Conservation (phyloP, 352 stramenopile species). For the Peronosclerospora sorghi region DNA sequence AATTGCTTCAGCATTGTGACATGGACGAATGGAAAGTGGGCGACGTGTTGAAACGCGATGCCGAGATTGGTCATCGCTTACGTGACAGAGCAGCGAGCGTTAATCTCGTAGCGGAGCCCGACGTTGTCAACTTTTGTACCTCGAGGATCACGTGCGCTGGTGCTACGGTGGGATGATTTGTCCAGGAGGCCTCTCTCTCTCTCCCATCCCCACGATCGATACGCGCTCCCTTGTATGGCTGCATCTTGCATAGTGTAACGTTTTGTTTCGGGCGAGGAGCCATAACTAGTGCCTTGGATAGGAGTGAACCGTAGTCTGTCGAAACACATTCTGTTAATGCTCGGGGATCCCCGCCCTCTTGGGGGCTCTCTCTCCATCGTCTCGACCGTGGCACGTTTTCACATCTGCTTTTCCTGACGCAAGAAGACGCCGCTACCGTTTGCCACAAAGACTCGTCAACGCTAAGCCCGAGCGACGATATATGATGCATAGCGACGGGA, state of each 20-base stretch:
- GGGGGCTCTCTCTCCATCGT: no score
- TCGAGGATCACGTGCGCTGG: no score
- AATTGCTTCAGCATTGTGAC: slow-evolving; percentile 19
- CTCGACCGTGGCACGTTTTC: neutral
- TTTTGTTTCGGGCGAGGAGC: neutral
- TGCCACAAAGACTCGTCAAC: slow-evolving; percentile 29
- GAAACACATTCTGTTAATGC: no score
- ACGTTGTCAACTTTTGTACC: slow-evolving; percentile 5
- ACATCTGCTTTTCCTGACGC: neutral
- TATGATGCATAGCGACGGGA: slow-evolving; percentile 41
- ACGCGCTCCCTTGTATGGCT: no score
- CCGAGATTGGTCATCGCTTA: slow-evolving; percentile 16
- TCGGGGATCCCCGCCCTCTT: no score
- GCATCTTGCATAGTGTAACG: no score
- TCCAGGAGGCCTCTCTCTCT: no score
- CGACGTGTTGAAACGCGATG: slow-evolving; percentile 10
- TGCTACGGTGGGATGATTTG: no score
- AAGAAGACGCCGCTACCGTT: slow-evolving; percentile 11
- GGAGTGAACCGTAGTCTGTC: neutral
- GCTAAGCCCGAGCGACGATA: no score
- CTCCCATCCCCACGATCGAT: no score
- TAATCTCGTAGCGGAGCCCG: slow-evolving; percentile 8
- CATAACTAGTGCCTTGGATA: no score
- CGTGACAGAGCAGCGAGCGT: slow-evolving; percentile 15
- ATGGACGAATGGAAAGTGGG: slow-evolving; percentile 21